Evolutionary conservation across 2,329 filamentous ascomycete genomes (phyloP), one percentile per base, ranked within the genome.

Genomic region (Neobulgaria alba): DNA sequence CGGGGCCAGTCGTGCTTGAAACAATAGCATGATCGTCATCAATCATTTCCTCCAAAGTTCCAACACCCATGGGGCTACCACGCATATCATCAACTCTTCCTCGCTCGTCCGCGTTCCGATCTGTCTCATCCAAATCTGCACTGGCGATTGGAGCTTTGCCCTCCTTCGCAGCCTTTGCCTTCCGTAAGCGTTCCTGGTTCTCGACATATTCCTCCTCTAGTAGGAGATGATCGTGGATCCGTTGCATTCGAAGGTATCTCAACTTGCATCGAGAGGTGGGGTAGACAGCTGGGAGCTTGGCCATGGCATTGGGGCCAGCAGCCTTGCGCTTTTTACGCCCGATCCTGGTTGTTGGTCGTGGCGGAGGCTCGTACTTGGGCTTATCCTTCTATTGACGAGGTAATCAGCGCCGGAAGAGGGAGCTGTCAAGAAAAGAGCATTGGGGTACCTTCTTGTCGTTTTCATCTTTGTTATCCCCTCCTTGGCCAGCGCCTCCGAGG

Each of bases 21-120:
- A 98, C 92, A 59, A 98, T 98, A 48, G 92, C 92, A 59, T 98
- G 92, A 67, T 98, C 92, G 62, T 98, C 92, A 59, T 98, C 92
- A 60, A 98, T 98, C 71, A 98, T 84, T 70, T 98, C 92, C 66
- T 98, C 92, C 53, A 98, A 70, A 44, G 92, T 96, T 49, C 92
- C 92, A 32, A 98, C 92, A 15, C 92, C 89, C 92, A 98, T 98
- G 33, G 92, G 92, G 62, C 87, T 95, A 55, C 92, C 92, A 63
- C 92, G 79, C 89, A 96, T 95, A 62, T 98, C 92, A 63, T 98
- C 92, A 18, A 98, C 92, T 31, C 89, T 82, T 57, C 87, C 82
- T 58, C 92, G 78, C 68, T 98, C 92, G 59, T 98, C 92, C 16
- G 92, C 93, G 61, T 94, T 86, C 39, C 92, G 74, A 63, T 98